These are phyloP conservation scores for Erythrophleum fordii DNA, from an alignment of 306 rosid species.

Conservation along the genomic window DNA sequence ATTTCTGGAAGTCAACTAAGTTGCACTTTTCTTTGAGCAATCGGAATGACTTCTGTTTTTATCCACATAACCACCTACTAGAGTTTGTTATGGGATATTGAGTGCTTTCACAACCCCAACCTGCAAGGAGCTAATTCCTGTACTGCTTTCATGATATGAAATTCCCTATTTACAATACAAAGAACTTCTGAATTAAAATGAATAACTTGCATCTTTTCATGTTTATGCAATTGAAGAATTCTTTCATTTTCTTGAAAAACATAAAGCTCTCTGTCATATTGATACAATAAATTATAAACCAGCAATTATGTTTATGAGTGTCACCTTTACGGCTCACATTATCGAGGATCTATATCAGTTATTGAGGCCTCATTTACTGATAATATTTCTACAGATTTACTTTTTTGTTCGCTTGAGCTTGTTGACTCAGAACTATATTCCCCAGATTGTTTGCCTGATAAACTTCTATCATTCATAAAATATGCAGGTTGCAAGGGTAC, in stretches of 20 bases:
- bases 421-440: background rate
- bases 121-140: background rate
- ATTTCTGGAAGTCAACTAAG: background rate
- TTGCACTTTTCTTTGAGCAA: background rate
- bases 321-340: background rate
- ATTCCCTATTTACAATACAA: background rate
- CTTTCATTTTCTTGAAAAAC: background rate
- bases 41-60: background rate
- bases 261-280: background rate
- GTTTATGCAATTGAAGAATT: background rate
- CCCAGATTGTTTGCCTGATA: conserved; percentile 12
- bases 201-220: background rate
- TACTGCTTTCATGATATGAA: background rate
- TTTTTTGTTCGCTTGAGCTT: background rate
- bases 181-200: background rate
- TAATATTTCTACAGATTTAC: background rate
- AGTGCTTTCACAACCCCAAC: background rate
- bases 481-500: conserved; percentile 38
- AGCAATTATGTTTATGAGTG: background rate
- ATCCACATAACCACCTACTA: background rate
- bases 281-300: background rate
- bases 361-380: conserved; percentile 37
- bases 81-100: background rate
- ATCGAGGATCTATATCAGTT: conserved; percentile 36
- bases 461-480: conserved; percentile 3